These are phyloP conservation scores for Candida nanaspora DNA, from an alignment of 805 yeast genomes.

Conservation along the genomic window DNA sequence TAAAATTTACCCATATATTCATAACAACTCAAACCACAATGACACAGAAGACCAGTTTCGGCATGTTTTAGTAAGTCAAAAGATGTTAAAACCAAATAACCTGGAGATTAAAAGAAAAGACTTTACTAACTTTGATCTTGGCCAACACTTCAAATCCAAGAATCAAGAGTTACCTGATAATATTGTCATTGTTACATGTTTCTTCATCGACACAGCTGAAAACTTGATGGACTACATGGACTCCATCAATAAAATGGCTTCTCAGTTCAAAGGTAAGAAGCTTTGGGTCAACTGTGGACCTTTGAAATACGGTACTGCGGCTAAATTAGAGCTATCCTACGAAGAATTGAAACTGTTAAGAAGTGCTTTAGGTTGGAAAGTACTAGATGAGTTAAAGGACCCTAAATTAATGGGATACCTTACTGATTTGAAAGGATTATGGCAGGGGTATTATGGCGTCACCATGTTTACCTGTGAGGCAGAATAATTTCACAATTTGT, in stretches of 20 bases:
- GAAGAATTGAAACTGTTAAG: slow-evolving; percentile 62
- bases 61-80: slow-evolving; percentile 24
- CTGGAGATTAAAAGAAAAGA: slow-evolving; percentile 50
- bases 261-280: slow-evolving; percentile 27
- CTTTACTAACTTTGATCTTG: slow-evolving; percentile 46
- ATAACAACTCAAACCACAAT: slow-evolving; percentile 62
- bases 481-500: too few relatives aligned
- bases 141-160: slow-evolving; percentile 8
- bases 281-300: slow-evolving; percentile 93
- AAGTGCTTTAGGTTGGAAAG: slow-evolving; percentile 56
- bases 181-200: slow-evolving; percentile 58
- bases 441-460: slow-evolving; percentile 76
- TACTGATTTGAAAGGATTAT: slow-evolving; percentile 58
- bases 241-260: slow-evolving; percentile 41
- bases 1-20: slow-evolving; percentile 45
- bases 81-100: slow-evolving; percentile 35
- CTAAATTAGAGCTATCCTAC: slow-evolving; percentile 63
- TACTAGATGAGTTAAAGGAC: slow-evolving; percentile 23
- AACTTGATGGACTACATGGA: slow-evolving; percentile 72
- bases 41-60: slow-evolving; percentile 44
- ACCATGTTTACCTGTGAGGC: slow-evolving; percentile 41
- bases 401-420: slow-evolving; percentile 50
- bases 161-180: slow-evolving; percentile 24
- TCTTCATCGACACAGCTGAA: slow-evolving; percentile 90
- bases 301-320: slow-evolving; percentile 81